Evolutionary conservation across 208 protist species (phyloP).

Genomic region (Strigomonas culicis): DNA sequence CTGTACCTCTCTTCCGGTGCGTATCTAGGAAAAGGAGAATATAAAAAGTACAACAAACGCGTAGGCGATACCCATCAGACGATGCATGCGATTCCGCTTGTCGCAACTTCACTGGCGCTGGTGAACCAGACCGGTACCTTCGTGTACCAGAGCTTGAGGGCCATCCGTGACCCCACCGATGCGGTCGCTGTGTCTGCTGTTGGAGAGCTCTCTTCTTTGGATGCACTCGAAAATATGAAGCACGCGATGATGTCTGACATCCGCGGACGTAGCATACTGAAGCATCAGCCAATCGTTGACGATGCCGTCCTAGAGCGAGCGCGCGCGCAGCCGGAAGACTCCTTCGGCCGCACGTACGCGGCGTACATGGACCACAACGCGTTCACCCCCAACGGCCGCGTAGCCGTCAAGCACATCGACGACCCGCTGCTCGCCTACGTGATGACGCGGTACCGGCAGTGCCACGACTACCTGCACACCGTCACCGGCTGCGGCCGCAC

Average conservation of each 20-base stretch:
- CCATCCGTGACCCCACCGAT: conserved; percentile 66
- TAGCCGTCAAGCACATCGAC: conserved; percentile 52
- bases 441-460: conserved; percentile 86
- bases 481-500: conserved; percentile 61
- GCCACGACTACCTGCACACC: conserved; percentile 82
- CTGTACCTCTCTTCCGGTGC: not conserved
- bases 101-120: no score
- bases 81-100: no score
- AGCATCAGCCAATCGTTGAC: conserved; percentile 41
- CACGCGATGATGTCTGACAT: conserved; percentile 72
- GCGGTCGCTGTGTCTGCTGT: conserved; percentile 60
- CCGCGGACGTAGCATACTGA: conserved; percentile 57
- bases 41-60: conserved; percentile 1
- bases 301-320: conserved; percentile 62
- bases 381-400: conserved; percentile 67
- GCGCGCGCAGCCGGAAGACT: conserved; percentile 31
- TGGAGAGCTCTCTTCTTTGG: conserved; percentile 62
- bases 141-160: conserved; percentile 40
- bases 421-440: conserved; percentile 77
- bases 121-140: conserved; percentile 27
- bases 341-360: conserved; percentile 76
- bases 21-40: not conserved
- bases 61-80: not conserved
- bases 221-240: conserved; percentile 69
- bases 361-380: conserved; percentile 77